Conservation (phyloP, 1,284 basidiomycete species). For the Trichosporon asahii region DNA sequence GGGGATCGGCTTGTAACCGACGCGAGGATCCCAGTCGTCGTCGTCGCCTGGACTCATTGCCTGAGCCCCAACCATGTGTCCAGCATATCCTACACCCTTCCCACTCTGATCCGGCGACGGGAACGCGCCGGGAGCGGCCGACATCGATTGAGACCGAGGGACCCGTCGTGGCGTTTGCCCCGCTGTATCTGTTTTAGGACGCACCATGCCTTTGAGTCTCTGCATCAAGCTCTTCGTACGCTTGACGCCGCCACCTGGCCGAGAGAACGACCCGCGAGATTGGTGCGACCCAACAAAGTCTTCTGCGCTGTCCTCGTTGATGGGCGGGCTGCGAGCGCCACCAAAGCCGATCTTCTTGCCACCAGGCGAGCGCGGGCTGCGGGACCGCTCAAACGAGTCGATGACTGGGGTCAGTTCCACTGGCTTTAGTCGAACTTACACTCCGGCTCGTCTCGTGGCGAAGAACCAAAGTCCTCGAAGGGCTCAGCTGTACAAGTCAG, state of each 20-base stretch:
- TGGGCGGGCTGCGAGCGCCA: constrained; percentile 16
- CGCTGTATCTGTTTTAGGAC: constrained; percentile 27
- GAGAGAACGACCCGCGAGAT: constrained; percentile 1
- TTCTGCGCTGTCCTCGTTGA: constrained; percentile 13
- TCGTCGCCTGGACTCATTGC: constrained; percentile 7
- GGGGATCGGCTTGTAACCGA: not conserved
- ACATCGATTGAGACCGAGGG: constrained; percentile 28
- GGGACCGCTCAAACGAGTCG: constrained; percentile 16
- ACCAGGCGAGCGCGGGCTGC: constrained; percentile 38
- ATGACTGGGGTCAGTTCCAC: constrained; percentile 22
- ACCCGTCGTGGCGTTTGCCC: constrained; percentile 13
- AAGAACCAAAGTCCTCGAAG: constrained; percentile 50
- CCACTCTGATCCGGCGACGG: constrained; percentile 6
- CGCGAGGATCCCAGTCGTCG: not conserved
- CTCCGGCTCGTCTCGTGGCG: constrained; percentile 36
- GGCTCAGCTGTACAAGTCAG: constrained; percentile 47
- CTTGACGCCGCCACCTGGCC: constrained; percentile 43
- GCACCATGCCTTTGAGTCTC: constrained; percentile 53
- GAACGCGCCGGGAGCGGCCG: constrained; percentile 14
- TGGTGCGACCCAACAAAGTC: not conserved
- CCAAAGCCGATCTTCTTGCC: constrained; percentile 28
- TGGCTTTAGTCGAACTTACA: not conserved
- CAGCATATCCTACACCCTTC: constrained; percentile 12
- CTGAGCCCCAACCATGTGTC: constrained; percentile 16
- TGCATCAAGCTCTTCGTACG: constrained; percentile 53